A percentile compares a stretch with the other conserved stretches of the same genome.
Conservation (phyloP, 2,329 filamentous ascomycete species). For the Aspergillus sp. region DNA sequence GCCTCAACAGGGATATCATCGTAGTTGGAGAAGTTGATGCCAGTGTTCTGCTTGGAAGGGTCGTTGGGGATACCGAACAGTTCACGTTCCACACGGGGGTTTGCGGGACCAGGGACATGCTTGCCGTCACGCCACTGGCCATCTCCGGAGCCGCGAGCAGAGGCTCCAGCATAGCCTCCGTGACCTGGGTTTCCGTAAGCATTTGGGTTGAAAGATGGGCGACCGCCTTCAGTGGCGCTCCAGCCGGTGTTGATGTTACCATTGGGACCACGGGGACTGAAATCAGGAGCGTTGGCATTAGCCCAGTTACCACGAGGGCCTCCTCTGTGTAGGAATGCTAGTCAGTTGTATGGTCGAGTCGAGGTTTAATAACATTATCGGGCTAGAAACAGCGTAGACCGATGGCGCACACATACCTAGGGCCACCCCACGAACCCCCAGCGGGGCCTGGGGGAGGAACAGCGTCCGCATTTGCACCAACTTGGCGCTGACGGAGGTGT, state of each 20-base stretch:
- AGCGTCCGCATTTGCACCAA: conserved; percentile 34
- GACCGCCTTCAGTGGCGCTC: conserved; percentile 37
- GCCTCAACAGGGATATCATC: conserved; percentile 99
- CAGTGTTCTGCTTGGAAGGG: conserved; percentile 90
- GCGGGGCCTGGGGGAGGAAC: conserved; percentile 21
- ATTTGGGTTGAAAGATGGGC: conserved; percentile 57
- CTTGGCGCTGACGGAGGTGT: conserved; percentile 54
- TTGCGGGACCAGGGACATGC: conserved; percentile 85
- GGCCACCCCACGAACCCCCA: conserved; percentile 6
- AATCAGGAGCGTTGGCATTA: conserved; percentile 58
- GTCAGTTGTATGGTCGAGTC: conserved; percentile 1
- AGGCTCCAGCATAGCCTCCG: conserved; percentile 41
- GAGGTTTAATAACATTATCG: background rate
- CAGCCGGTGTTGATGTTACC: conserved; percentile 35
- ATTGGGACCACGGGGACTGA: conserved; percentile 47
- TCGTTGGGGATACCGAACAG: conserved; percentile 91
- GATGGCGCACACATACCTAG: conserved; percentile 36
- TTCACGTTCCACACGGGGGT: conserved; percentile 89
- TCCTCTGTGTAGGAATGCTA: conserved; percentile 22
- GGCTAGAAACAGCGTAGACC: conserved; percentile 14
- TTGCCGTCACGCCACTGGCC: conserved; percentile 97
- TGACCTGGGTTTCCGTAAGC: conserved; percentile 61
- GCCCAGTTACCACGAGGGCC: conserved; percentile 50
- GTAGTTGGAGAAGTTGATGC: conserved; percentile 99
- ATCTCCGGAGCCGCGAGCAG: conserved; percentile 82